These are phyloP conservation scores for Sergeia podlipaevii DNA, from an alignment of 208 protist genomes.

Conservation along the genomic window DNA sequence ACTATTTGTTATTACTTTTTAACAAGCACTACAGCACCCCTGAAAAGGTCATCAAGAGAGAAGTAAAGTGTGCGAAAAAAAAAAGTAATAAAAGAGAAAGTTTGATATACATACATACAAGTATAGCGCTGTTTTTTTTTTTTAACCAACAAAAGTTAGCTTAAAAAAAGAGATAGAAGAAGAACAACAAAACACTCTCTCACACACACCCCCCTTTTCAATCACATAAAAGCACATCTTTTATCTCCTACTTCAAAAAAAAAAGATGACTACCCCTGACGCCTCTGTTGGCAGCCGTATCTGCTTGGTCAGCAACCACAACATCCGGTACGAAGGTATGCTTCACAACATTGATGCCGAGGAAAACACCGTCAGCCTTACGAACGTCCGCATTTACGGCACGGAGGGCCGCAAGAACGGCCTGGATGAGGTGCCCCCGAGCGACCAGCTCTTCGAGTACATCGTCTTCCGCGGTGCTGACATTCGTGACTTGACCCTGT, in stretches of 20 bases:
- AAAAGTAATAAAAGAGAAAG: no score
- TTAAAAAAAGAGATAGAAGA: no score
- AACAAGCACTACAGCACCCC: no score
- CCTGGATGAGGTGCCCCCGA: slow-evolving; percentile 50
- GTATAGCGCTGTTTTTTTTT: no score
- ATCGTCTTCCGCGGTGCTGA: slow-evolving; percentile 89
- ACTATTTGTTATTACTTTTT: background rate
- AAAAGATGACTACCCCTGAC: slow-evolving; percentile 19
- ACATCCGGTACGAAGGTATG: slow-evolving; percentile 87
- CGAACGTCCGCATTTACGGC: slow-evolving; percentile 85
- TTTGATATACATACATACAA: no score
- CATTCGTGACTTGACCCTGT: slow-evolving; percentile 84
- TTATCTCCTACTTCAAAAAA: slow-evolving; percentile 6
- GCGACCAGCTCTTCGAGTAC: slow-evolving; percentile 75
- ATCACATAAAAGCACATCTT: background rate
- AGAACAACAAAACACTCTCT: background rate
- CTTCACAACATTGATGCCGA: slow-evolving; percentile 67
- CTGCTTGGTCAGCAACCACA: slow-evolving; percentile 81
- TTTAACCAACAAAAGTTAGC: no score
- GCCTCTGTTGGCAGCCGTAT: slow-evolving; percentile 58
- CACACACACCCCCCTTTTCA: background rate
- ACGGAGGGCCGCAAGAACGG: slow-evolving; percentile 77
- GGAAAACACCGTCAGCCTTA: slow-evolving; percentile 83
- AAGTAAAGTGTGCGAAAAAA: no score
- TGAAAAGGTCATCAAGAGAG: no score